Base-by-base conservation (phyloP, 805 yeast species). In the Candida arabinofermentans region DNA sequence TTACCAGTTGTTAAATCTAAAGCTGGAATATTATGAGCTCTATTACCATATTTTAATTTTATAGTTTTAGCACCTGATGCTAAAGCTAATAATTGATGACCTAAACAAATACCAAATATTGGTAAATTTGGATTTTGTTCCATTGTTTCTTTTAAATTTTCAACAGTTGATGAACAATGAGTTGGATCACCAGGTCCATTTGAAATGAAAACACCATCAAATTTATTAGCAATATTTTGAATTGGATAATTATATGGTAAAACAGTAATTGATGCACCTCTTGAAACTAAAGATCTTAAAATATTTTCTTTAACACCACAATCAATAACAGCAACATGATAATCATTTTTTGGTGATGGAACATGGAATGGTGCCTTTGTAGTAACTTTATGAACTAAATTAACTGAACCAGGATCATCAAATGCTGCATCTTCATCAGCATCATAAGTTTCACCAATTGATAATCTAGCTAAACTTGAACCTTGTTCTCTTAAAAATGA, bases 291-390 rank as follows among this genome's bases (percentile, higher is more conserved):
- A 48, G 96, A 89, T 69, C 99, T 82, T 62, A 93, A 74, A 51
- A 93, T 93, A 70, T 93, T 93, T 69, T 93, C 98, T 72, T 93
- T 93, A 51, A 93, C 97, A 62, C 99, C 99, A 67, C 99, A 93
- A 66, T 93, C 99, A 44, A 93, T 73, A 29, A 93, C 89, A 12
- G 97, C 96, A 54, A 93, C 81, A 61, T 91, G 96, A 56, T 79
- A 77, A 52, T 71, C 68, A 36, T 74, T 69, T 36, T 71, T 65
- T 18, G 79, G 77, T 30, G 91, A 79, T 19, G 85, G 70, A 36
- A 93, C 75, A 56, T 87, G 93, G 81, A 87, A 93, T 32, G 98
- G 98, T 38, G 89, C 86, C 69, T 89, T 90, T 41, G 99, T 93
- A 44, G 96, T 81, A 14, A 93, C 99, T 66, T 86, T 85, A 63